phyloP scores from a whole-genome alignment of 2,329 filamentous ascomycete species.

The Cadophora malorum region DNA sequence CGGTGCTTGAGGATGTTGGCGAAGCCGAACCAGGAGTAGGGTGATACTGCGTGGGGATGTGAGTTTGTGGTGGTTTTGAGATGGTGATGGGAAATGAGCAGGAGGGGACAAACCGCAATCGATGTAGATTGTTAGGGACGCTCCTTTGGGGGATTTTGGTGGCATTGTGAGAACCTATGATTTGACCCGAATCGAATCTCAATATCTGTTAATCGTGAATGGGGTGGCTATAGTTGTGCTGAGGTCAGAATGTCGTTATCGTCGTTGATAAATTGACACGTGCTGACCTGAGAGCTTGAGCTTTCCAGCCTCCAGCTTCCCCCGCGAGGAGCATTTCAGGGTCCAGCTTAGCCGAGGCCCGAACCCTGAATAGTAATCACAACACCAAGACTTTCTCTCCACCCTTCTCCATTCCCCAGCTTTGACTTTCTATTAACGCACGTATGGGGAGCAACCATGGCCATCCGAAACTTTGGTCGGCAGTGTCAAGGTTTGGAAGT shows the following conservation, averaged over 20 bases:
- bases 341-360: constrained; percentile 9
- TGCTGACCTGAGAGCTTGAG: constrained; percentile 2
- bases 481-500: neutral
- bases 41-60: constrained; percentile 26
- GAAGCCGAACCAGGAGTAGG: constrained; percentile 37
- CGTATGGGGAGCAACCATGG: neutral
- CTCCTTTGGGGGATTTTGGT: neutral
- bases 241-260: neutral
- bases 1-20: constrained; percentile 30
- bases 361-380: constrained; percentile 15
- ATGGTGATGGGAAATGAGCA: too few species aligned
- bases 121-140: constrained; percentile 26
- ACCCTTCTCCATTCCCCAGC: neutral
- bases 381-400: neutral
- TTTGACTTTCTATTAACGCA: neutral
- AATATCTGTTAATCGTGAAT: neutral
- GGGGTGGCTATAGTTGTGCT: neutral
- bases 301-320: neutral
- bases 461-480: neutral
- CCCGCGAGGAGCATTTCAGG: neutral
- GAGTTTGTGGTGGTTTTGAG: neutral
- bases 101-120: constrained; percentile 35
- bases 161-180: neutral
- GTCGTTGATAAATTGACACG: neutral
- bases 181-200: neutral